Evolutionary conservation across 441 rosid genomes (phyloP), one percentile per base, ranked within the genome.

Genomic region (Adansonia gregorii): DNA sequence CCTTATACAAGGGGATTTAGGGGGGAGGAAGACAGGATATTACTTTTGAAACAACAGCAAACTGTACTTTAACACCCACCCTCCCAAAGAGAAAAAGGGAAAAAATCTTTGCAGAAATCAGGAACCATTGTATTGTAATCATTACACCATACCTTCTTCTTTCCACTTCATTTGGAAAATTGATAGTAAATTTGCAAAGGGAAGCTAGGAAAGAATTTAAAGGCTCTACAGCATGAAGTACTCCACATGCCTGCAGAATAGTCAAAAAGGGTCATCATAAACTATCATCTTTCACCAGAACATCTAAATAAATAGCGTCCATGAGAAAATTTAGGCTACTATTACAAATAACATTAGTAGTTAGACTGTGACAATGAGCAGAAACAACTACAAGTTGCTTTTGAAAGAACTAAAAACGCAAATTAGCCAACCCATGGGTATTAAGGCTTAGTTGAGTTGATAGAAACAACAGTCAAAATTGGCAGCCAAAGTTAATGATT

Each of bases 131-230:
- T 54, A 54, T 19, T 72, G 51, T 54, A 55, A 35, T 72, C 49
- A 31, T 71, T 7, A 31, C 1, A 31, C 48, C 17, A 20, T 86
- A 97, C 98, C 98, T 94, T 88, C 74, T 91, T 78, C 81, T 93
- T 79, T 94, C 99, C 35, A 84, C 86, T 78, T 94, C 98, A 80
- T 66, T 87, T 31, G 99, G 97, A 82, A 94, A 87, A 85, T 87
- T 89, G 79, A 93, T 97, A 0, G 98, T 93, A 88, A 92, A 92
- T 87, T 94, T 97, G 91, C 98, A 97, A 67, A 94, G 97, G 2
- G 99, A 97, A 67, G 99, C 97, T 73, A 94, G 93, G 86, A 92
- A 97, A 52, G 99, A 89, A 86, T 97, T 97, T 82, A 97, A 88
- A 75, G 99, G 99, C 84, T 97, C 98, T 75, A 92, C 87, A 78